These are phyloP conservation scores for Tolypocladium amazonense DNA, from an alignment of 2,329 filamentous ascomycete genomes.

Conservation along the genomic window DNA sequence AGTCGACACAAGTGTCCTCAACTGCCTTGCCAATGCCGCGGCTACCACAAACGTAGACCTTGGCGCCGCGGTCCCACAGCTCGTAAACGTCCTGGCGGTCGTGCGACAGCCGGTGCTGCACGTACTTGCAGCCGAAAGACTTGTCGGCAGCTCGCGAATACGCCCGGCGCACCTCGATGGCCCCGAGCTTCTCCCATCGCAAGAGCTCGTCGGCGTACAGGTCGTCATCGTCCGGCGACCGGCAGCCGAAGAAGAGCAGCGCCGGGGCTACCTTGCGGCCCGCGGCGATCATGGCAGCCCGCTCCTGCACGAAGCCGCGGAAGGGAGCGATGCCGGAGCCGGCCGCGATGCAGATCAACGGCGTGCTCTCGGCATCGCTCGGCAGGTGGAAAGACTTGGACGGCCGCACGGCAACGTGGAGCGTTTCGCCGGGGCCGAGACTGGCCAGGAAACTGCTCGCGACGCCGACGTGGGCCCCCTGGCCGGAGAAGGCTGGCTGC, in stretches of 20 bases:
- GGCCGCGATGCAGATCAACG: constrained; percentile 40
- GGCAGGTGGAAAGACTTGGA: constrained; percentile 39
- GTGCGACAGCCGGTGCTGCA: constrained; percentile 31
- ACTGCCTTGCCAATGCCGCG: constrained; percentile 37
- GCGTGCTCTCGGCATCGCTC: constrained; percentile 29
- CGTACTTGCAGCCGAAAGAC: constrained; percentile 36
- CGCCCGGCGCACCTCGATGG: constrained; percentile 48
- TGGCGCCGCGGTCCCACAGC: constrained; percentile 34
- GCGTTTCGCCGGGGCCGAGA: constrained; percentile 29
- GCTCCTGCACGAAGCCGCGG: constrained; percentile 52
- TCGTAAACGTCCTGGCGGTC: constrained; percentile 23
- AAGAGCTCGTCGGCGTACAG: constrained; percentile 49
- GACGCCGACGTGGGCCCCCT: constrained; percentile 45
- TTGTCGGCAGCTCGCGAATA: constrained; percentile 36
- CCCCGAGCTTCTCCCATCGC: constrained; percentile 48
- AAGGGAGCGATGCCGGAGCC: constrained; percentile 52
- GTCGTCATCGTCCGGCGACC: constrained; percentile 41
- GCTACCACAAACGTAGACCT: constrained; percentile 56
- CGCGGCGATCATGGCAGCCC: constrained; percentile 36
- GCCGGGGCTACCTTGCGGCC: constrained; percentile 47
- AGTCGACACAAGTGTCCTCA: constrained; percentile 24
- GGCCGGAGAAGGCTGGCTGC: constrained; percentile 38
- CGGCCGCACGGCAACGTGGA: constrained; percentile 38
- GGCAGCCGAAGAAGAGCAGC: constrained; percentile 57
- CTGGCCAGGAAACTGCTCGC: constrained; percentile 49